Base-by-base conservation (phyloP, 257 asterid species). In the Capsicum rhomboideum region DNA sequence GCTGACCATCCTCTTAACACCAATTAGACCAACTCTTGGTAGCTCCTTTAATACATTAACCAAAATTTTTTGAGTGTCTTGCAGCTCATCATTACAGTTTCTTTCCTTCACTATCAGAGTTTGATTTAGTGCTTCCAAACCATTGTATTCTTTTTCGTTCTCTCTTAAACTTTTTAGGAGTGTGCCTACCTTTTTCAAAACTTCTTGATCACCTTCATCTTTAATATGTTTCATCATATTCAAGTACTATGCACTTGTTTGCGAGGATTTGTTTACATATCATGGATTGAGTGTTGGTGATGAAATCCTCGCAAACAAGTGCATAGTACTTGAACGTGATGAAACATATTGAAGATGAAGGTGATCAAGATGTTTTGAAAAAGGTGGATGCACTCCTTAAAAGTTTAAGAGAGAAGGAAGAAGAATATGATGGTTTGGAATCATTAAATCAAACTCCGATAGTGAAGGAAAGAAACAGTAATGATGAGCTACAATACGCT, bases 1-100 rank as follows among this genome's bases (percentile, higher is more conserved):
- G 96, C 87, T 94, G n/a, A 58, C 99, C 99, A 94, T 92, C 84
- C 98, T 93, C 90, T 91, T 93, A 31, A 94, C 90, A 66, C 98
- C 94, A 83, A 93, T 86, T 82, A 83, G 83, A 83, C 86, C 63
- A 82, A 74, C 82, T 77, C 82, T 87, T 40, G 96, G 85, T 84
- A 89, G 61, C 3, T 93, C 98, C 83, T 89, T 90, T 90, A 96
- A 84, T 55, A 89, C 91, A 71, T 90, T 83, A 84, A 96, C 87
- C 90, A 96, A 86, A 83, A 91, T 98, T 89, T 93, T 96, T 10
- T 98, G 96, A 68, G 99, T 98, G 6, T 93, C 98, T 86, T 93
- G 98, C 84, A 96, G 86, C 89, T 93, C 98, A 56, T 92, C 97
- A 58, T 94, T 96, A 20, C 52, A 79, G 78, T 85, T 90, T 89